Evolutionary conservation across 495 filamentous ascomycete genomes (phyloP), one percentile per base, ranked within the genome.

Genomic region (Neurospora sp.): DNA sequence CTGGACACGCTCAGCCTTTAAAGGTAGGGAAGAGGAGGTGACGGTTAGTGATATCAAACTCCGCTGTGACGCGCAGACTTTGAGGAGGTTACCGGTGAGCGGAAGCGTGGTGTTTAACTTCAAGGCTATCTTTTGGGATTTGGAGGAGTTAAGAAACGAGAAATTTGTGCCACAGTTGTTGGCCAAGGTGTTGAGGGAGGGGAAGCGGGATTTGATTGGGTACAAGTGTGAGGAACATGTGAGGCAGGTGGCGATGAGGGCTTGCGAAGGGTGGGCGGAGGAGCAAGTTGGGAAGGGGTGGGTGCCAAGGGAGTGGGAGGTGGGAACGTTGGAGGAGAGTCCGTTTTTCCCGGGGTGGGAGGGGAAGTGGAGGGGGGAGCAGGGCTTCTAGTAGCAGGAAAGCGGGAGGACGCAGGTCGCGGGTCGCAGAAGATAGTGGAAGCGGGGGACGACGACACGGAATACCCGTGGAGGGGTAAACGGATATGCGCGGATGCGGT

Each of bases 31-130:
- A 8, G 75, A 87, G 2, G 77, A 84, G 8, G 81, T 96, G 7
- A 80, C 78, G 8, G 76, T 91, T n/a, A 84, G 86, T 0, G 88
- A 92, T 31, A 85, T 91, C 75, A 81, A 90, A 72, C 86, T 97
- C 17, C 89, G 94, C n/a, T 93, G 96, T 3, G 94, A 97, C 79
- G 96, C 93, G 92, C 94, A 97, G 81, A 97, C 94, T 0, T 85
- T 97, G 21, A 89, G 94, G 15, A 88, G 94, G 36, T 83, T 97
- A 1, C 94, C 94, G 3, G 81, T 97, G 5, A 92, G 90, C 0
- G 92, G 87, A 0, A 90, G 86, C 0, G 82, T 97, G 10, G 87
- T 93, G 3, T 97, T 97, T 82, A 97, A 97, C 79, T 97, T 94
- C 88, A 97, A 96, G 78, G 94, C 91, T 0, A 79, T 97, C 0